A percentile compares a stretch with the other conserved stretches of the same genome.
These are phyloP conservation scores for Tulasnella sp. DNA, from an alignment of 768 basidiomycete genomes.

Conservation along the genomic window DNA sequence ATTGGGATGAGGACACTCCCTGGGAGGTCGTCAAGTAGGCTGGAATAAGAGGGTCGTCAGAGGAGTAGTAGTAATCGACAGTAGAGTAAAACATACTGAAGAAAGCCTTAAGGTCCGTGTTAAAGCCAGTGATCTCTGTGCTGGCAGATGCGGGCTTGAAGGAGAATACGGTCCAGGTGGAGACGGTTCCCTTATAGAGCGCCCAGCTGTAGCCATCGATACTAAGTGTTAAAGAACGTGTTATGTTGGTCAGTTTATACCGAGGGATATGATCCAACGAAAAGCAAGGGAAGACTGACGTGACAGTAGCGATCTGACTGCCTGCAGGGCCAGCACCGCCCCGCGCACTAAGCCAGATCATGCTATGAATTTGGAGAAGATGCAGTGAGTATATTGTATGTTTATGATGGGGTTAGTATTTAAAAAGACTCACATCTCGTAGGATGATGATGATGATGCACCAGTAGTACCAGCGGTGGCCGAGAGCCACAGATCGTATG, in stretches of 20 bases:
- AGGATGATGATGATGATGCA: not conserved
- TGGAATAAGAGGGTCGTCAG: too few relatives aligned
- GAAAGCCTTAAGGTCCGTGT: not conserved
- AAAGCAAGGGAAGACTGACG: not conserved
- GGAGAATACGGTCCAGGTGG: conserved; percentile 10
- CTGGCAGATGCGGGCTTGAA: not conserved
- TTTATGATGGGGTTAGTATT: too few relatives aligned
- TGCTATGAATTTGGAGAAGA: not conserved
- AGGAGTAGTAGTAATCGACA: too few relatives aligned
- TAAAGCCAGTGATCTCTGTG: conserved; percentile 1
- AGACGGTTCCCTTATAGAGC: not conserved
- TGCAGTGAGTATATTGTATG: too few relatives aligned
- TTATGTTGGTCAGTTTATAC: not conserved
- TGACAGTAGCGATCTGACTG: conserved; percentile 2
- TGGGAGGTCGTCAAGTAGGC: conserved; percentile 44
- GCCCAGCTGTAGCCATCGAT: not conserved
- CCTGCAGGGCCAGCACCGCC: conserved; percentile 1
- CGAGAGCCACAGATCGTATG: conserved; percentile 4
- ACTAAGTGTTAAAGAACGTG: not conserved
- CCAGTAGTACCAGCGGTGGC: not conserved
- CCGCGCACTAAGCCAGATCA: conserved; percentile 7
- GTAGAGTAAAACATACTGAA: not conserved
- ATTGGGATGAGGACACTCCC: conserved; percentile 42
- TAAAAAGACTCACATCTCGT: not conserved
- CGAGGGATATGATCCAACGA: not conserved